Evolutionary conservation across 108 stramenopile genomes (phyloP).

Genomic region (Cyclotella choctawhatcheeana): DNA sequence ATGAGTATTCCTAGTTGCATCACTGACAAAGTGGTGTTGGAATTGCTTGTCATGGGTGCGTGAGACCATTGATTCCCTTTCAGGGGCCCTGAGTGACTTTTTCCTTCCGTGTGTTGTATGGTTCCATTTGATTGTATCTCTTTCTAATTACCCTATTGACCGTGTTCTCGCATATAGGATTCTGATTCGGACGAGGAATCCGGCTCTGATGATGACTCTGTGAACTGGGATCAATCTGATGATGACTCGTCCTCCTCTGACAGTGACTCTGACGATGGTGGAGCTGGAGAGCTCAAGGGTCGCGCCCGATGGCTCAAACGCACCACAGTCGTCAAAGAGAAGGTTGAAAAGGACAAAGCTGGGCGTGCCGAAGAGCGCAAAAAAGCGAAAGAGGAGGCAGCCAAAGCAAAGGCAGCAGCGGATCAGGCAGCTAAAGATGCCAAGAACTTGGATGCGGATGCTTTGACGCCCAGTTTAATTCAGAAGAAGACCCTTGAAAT

Average conservation of each 20-base stretch:
- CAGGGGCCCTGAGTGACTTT: slow-evolving; percentile 47
- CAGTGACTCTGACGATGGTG: slow-evolving; percentile 60
- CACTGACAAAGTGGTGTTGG: slow-evolving; percentile 89
- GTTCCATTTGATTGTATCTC: slow-evolving; percentile 18
- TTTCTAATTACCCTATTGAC: slow-evolving; percentile 14
- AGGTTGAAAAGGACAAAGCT: slow-evolving; percentile 79
- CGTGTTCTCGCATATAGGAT: slow-evolving; percentile 7
- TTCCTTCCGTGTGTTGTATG: neutral
- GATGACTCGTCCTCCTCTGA: slow-evolving; percentile 61
- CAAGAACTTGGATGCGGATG: slow-evolving; percentile 68
- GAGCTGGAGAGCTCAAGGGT: slow-evolving; percentile 82
- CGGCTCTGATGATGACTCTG: slow-evolving; percentile 52
- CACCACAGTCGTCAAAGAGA: slow-evolving; percentile 74
- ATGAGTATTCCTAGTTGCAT: slow-evolving; percentile 40
- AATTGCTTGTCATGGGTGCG: slow-evolving; percentile 29
- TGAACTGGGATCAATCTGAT: slow-evolving; percentile 63
- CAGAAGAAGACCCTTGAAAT: slow-evolving; percentile 87
- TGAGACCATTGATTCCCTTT: slow-evolving; percentile 84
- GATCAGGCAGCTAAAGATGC: slow-evolving; percentile 51
- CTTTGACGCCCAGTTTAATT: slow-evolving; percentile 73
- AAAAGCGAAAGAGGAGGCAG: slow-evolving; percentile 50
- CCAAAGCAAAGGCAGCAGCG: slow-evolving; percentile 11
- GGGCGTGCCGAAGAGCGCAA: slow-evolving; percentile 55
- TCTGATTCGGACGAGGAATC: slow-evolving; percentile 38
- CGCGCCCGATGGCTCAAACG: slow-evolving; percentile 97